Percentiles rank a stretch among this genome's conserved stretches.
phyloP scores from a whole-genome alignment of 208 protist species.

The Kentomonas sorsogonicus region DNA sequence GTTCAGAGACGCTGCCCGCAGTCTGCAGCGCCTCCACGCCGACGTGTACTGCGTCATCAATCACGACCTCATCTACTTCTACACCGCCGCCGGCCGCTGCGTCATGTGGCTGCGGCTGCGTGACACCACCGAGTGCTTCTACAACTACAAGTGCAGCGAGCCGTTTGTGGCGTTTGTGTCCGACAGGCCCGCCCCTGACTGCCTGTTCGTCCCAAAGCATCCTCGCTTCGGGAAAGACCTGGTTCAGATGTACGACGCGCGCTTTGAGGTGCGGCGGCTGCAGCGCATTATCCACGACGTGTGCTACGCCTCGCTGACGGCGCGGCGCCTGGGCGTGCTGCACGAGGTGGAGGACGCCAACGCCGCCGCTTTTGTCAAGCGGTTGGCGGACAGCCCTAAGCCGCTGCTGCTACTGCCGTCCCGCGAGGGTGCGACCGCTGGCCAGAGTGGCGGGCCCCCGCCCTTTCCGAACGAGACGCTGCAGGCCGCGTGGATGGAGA shows the following conservation, averaged over 20 bases:
- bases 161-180: conserved; percentile 32
- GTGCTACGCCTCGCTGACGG: conserved; percentile 23
- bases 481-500: conserved; percentile 22
- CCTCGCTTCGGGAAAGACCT: conserved; percentile 17
- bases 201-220: conserved; percentile 26
- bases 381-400: conserved; percentile 5
- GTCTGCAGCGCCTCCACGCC: conserved; percentile 11
- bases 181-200: conserved; percentile 22
- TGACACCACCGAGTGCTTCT: conserved; percentile 31
- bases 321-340: conserved; percentile 24
- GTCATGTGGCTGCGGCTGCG: conserved; percentile 29
- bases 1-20: too few species aligned
- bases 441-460: conserved; percentile 10
- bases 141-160: conserved; percentile 15
- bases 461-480: conserved; percentile 25
- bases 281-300: conserved; percentile 13
- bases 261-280: conserved; percentile 14
- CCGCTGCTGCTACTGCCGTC: conserved; percentile 18
- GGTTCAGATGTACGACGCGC: conserved; percentile 15
- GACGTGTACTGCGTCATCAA: conserved; percentile 34
- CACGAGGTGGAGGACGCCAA: conserved; percentile 4
- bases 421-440: conserved; percentile 8
- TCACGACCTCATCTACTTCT: conserved; percentile 28
- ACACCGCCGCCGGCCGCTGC: conserved; percentile 26
- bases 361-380: conserved; percentile 10